Evolutionary conservation across 257 asterid species (phyloP).

Genomic region (Verbena officinalis): DNA sequence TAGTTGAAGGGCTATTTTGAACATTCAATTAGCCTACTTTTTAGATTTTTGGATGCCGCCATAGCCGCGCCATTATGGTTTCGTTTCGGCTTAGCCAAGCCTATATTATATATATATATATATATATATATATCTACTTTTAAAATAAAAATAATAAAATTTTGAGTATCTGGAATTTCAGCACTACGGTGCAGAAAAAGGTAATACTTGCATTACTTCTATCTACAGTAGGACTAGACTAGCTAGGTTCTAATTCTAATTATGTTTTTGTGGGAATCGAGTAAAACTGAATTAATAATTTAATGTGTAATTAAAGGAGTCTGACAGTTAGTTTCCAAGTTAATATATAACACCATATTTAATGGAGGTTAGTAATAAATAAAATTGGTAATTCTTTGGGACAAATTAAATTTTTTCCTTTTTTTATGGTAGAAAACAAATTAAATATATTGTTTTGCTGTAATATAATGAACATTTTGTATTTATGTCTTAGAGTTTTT

Average conservation of each 20-base stretch:
- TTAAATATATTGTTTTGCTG: too few relatives aligned
- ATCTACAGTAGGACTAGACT: too few relatives aligned
- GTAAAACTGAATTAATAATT: conserved; percentile 6
- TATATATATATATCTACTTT: not conserved
- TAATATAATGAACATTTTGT: too few relatives aligned
- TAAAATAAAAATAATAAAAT: too few relatives aligned
- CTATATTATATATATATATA: not conserved
- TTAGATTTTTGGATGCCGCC: conserved; percentile 53
- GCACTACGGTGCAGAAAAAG: too few relatives aligned
- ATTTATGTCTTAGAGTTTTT: too few relatives aligned
- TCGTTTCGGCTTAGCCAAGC: conserved; percentile 2
- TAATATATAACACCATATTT: not conserved
- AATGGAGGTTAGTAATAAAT: not conserved
- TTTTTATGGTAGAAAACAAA: too few relatives aligned
- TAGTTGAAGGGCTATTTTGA: conserved; percentile 50
- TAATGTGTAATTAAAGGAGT: conserved; percentile 1
- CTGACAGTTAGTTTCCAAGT: conserved; percentile 4
- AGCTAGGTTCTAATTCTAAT: not conserved
- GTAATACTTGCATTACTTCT: too few relatives aligned
- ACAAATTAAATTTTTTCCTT: too few relatives aligned
- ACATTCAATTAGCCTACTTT: conserved; percentile 88
- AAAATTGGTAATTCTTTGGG: too few relatives aligned
- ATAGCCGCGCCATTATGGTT: conserved; percentile 38
- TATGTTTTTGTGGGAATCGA: not conserved
- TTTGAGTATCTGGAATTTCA: too few relatives aligned